Percentiles rank a stretch among this genome's conserved stretches.
These are phyloP conservation scores for Tephrocybe sp. DNA, from an alignment of 768 basidiomycete genomes.

Conservation along the genomic window DNA sequence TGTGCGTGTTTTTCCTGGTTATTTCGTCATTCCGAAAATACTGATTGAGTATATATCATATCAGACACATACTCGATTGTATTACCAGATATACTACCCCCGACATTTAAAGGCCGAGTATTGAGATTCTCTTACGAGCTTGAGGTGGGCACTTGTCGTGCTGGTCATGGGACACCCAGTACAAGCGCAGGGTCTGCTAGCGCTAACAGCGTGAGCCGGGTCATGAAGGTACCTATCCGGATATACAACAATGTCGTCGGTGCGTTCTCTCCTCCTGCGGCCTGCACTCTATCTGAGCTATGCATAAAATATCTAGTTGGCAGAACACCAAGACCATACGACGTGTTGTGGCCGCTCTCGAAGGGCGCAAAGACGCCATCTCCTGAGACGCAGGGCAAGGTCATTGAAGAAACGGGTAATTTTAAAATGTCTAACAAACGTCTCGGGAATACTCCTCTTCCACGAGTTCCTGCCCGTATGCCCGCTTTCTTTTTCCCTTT, in stretches of 20 bases:
- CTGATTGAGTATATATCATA: background rate
- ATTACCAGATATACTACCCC: conserved; percentile 82
- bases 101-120: conserved; percentile 84
- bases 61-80: conserved; percentile 78
- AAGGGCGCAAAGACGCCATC: too few relatives aligned
- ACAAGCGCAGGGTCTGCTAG: conserved; percentile 19
- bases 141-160: conserved; percentile 83
- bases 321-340: conserved; percentile 64
- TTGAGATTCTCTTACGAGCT: conserved; percentile 89
- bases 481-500: too few relatives aligned
- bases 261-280: conserved; percentile 32
- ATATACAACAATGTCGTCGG: conserved; percentile 87
- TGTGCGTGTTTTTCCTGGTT: conserved; percentile 53
- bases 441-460: too few relatives aligned
- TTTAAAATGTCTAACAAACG: too few relatives aligned
- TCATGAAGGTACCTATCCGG: conserved; percentile 91
- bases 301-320: conserved; percentile 42
- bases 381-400: too few relatives aligned
- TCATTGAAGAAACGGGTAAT: too few relatives aligned
- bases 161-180: conserved; percentile 31
- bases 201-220: conserved; percentile 58
- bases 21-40: too few relatives aligned
- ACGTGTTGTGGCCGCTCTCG: conserved; percentile 79
- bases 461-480: too few relatives aligned
- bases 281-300: background rate